Base-by-base conservation (phyloP, 768 basidiomycete genomes). In the Hygrophorus pudorinus region DNA sequence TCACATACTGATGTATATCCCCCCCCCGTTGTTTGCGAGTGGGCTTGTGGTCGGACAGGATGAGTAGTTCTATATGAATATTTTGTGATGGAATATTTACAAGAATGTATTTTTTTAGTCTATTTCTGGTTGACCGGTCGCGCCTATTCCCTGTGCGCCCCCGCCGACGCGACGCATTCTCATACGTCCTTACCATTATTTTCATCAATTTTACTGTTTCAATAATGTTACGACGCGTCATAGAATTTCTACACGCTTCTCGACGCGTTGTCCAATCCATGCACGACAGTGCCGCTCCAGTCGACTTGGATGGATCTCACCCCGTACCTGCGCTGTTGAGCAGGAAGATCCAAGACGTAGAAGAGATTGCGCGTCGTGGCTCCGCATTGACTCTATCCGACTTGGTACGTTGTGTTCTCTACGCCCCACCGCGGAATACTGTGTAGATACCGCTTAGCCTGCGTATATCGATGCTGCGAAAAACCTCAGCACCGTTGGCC, bases 381-480 rank as follows among this genome's bases (percentile, higher is more conserved):
- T 62, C 62, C 2, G 52, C 59, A 1, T 48, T 65, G 30, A 48
- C 42, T 5, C 43, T 48, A 4, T 24, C 48, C 1, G 64, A 66
- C 47, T 45, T 65, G 47, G 68, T 70, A 48, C 41, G 58, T 51
- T 4, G 16, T 37, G n/a, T 24, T 4, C 5, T 38, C 6, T 18
- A n/a, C 3, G 10, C 37, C 17, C 12, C 8, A 18, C 17, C 30
- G 16, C 34, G 36, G 33, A 44, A 7, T 5, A 17, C 28, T 13
- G 11, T 18, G 27, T n/a, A 38, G 9, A 35, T 29, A 20, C 41
- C 21, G 31, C 27, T 36, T 49, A 80, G 78, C 65, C 67, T 21
- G 75, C 73, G 11, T 65, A 70, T 41, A 44, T 59, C 28, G 72
- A 84, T 56, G 73, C 72, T 10, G 28, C 76, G 8, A 57, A 58